Evolutionary conservation across 1,284 basidiomycete species (phyloP).

Genomic region (Laetiporus sulphureus): DNA sequence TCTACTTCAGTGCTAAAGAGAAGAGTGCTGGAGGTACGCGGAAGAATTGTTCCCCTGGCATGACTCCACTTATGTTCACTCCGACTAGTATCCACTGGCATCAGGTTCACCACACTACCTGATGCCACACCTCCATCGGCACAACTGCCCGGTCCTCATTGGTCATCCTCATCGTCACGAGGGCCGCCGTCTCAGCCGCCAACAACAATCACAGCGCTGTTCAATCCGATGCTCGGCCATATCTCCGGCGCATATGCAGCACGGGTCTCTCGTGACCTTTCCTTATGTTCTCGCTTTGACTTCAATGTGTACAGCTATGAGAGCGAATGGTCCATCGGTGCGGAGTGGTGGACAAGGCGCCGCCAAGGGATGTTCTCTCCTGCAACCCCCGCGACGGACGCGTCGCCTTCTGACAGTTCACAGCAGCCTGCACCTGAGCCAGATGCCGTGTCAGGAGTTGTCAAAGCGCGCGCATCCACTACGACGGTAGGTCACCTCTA

Average conservation of each 20-base stretch:
- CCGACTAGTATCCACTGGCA: conserved; percentile 78
- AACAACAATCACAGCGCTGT: conserved; percentile 89
- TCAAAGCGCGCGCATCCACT: conserved; percentile 87
- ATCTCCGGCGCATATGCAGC: conserved; percentile 90
- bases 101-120: conserved; percentile 87
- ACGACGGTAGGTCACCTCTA: conserved; percentile 60
- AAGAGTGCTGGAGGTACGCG: conserved; percentile 84
- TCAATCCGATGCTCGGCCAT: conserved; percentile 97
- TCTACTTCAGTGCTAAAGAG: conserved; percentile 92
- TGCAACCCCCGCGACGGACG: not conserved
- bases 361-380: conserved; percentile 17
- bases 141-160: conserved; percentile 43
- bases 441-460: conserved; percentile 67
- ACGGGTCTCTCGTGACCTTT: conserved; percentile 80
- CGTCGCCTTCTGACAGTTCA: conserved; percentile 1
- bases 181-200: conserved; percentile 63
- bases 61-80: not conserved
- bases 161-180: conserved; percentile 31
- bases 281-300: conserved; percentile 87
- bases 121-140: conserved; percentile 65
- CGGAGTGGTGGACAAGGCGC: conserved; percentile 86
- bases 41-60: not conserved
- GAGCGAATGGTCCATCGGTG: conserved; percentile 92
- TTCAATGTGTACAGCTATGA: conserved; percentile 98
- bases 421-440: conserved; percentile 13